Base-by-base conservation (phyloP, 1,284 basidiomycete genomes). In the Leccinum subrobustum region DNA sequence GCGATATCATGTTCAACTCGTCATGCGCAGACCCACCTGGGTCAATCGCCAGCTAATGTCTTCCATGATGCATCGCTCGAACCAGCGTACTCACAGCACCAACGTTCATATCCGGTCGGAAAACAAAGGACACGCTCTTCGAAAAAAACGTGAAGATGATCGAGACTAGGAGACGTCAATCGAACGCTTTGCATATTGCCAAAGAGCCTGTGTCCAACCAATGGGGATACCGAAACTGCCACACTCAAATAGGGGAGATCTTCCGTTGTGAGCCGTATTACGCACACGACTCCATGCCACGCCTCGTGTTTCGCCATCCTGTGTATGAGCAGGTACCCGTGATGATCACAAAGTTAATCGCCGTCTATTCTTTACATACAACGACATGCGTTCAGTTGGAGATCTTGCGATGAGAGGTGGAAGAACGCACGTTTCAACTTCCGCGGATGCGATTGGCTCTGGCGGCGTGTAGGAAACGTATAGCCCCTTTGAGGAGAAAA, bases 221-320 rank as follows among this genome's bases (percentile, higher is more conserved):
- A 20, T 50, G 16, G 52, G n/a, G 31, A 53, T 53, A 53, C 9
- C 31, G 31, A 16, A 53, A 20, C 31, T 14, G 31, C 52, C 52
- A 52, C 52, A 33, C 6, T 31, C 42, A 12, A 20, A n/a, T n/a
- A 35, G 33, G 35, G 7, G 52, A 12, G 33, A 54, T 54, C 31
- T 12, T 35, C 27, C 52, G 29, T 33, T 53, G 20, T 25, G 12
- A 11, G 39, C 39, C n/a, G 39, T 42, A 23, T 29, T 44, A 25
- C 54, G 6, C 9, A 39, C 37, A 37, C 37, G 23, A n/a, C 12
- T 11, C 20, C 33, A 39, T n/a, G 23, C 33, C 33, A 35, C 18
- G 9, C 54, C 54, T 56, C 54, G 42, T 56, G 54, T 56, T 55
- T 44, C 39, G 29, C 54, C 54, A 56, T 56, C 54, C 54, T 47